Evolutionary conservation across 2,329 filamentous ascomycete species (phyloP).

Genomic region (Aspergillus aculeatus): DNA sequence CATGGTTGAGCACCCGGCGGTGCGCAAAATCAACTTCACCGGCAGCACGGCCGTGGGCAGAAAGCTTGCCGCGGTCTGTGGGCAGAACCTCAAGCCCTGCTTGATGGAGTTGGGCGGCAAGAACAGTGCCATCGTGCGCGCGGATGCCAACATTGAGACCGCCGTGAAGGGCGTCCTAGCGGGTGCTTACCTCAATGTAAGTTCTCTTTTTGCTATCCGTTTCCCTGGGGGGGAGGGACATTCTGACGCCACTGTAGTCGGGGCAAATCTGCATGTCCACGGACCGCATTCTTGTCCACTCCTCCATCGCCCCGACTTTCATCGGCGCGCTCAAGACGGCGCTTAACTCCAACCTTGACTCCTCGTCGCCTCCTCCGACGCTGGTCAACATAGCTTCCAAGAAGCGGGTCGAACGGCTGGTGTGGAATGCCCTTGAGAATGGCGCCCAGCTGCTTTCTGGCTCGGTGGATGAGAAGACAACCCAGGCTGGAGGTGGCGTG

Average conservation of each 20-base stretch:
- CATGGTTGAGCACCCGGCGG: slow-evolving; percentile 56
- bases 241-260: slow-evolving; percentile 28
- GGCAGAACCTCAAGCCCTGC: slow-evolving; percentile 57
- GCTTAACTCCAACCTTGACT: slow-evolving; percentile 33
- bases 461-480: slow-evolving; percentile 10
- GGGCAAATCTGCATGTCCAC: slow-evolving; percentile 85
- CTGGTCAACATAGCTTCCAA: slow-evolving; percentile 47
- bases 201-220: neutral
- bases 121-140: slow-evolving; percentile 72
- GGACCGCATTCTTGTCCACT: slow-evolving; percentile 67
- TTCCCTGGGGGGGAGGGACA: too few species aligned
- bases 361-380: slow-evolving; percentile 37
- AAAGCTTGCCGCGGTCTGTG: slow-evolving; percentile 39
- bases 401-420: slow-evolving; percentile 40
- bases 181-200: slow-evolving; percentile 36
- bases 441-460: slow-evolving; percentile 35
- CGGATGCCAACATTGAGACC: slow-evolving; percentile 70
- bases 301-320: slow-evolving; percentile 53
- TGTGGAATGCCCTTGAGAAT: slow-evolving; percentile 28
- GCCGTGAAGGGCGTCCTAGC: slow-evolving; percentile 48
- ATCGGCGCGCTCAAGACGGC: slow-evolving; percentile 48
- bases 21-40: slow-evolving; percentile 48
- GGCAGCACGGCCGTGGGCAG: slow-evolving; percentile 45
- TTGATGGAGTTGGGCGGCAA: slow-evolving; percentile 82
- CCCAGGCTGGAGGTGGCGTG: slow-evolving; percentile 22